Base-by-base conservation (phyloP, 73 alveolate genomes). In the Blepharisma japonicum region DNA sequence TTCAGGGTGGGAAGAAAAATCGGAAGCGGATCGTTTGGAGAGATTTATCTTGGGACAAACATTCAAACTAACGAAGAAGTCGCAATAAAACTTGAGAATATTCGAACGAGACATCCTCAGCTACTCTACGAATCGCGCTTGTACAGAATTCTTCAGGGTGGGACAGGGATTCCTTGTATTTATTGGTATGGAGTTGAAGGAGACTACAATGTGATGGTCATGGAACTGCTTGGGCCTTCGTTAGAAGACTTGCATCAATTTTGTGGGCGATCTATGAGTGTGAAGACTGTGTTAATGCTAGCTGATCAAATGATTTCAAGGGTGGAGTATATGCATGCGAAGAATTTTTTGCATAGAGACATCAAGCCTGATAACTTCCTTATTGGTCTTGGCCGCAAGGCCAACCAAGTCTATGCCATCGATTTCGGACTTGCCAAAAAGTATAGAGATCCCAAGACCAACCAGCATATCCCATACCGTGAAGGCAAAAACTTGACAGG, bases 401-500 rank as follows among this genome's bases (percentile, higher is more conserved):
- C 90, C 39, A 80, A 89, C 38, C 79, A 68, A 7, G 89, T 91
- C 50, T 91, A 89, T 79, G 80, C 92, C 6, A 92, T 95, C 50
- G 99, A 95, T 86, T 95, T 95, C 83, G 99, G 99, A 32, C n/a
- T 79, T 93, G 27, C 89, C 99, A 21, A 95, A 93, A 85, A 72
- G 98, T n/a, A n/a, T n/a, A n/a, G n/a, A n/a, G n/a, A n/a, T n/a
- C n/a, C n/a, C n/a, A n/a, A n/a, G n/a, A n/a, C n/a, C n/a, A n/a
- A n/a, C n/a, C n/a, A n/a, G n/a, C n/a, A n/a, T n/a, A n/a, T n/a
- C n/a, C n/a, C n/a, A 50, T 95, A 81, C 25, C 51, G 87, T 20
- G 87, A 81, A 51, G 81, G 81, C 18, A 81, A 81, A 11, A 81
- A 77, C 6, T 45, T 81, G n/a, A 88, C 80, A 87, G 71, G 93